Evolutionary conservation across 1,139 yeast species (phyloP).

Genomic region (Nadsonia starkeyi-henricii): DNA sequence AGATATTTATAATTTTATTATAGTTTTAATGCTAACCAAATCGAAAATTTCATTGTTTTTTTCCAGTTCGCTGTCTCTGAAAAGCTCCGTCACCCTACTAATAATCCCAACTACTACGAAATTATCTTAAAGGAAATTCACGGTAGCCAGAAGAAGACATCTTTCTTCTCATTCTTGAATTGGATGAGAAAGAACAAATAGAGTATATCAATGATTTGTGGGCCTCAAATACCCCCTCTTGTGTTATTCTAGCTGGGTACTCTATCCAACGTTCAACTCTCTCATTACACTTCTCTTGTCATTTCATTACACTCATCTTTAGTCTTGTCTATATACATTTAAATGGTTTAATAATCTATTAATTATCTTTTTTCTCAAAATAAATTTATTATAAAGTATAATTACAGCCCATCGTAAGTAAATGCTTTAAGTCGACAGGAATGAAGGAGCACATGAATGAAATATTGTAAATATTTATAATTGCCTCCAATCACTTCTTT

Average conservation of each 20-base stretch:
- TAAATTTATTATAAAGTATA: background rate
- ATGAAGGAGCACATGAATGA: background rate
- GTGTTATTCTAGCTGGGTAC: conserved; percentile 3
- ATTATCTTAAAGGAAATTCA: conserved; percentile 56
- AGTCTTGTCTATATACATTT: background rate
- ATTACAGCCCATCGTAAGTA: too few species aligned
- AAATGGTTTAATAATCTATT: background rate
- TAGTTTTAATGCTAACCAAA: background rate
- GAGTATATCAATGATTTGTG: background rate
- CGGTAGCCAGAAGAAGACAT: conserved; percentile 60
- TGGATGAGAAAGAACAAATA: conserved; percentile 18
- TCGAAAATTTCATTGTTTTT: conserved; percentile 2
- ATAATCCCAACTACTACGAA: conserved; percentile 67
- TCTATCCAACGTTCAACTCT: background rate
- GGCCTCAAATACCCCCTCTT: background rate
- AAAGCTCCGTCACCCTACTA: conserved; percentile 60
- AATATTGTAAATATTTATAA: too few species aligned
- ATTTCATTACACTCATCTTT: background rate
- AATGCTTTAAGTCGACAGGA: too few species aligned
- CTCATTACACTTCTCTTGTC: background rate
- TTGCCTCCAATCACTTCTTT: conserved; percentile 26
- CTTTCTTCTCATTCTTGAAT: conserved; percentile 25
- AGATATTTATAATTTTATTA: background rate
- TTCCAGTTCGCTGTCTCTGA: conserved; percentile 26
- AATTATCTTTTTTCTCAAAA: conserved; percentile 1